Base-by-base conservation (phyloP, 257 asterid species). In the Solanum peruvianum region DNA sequence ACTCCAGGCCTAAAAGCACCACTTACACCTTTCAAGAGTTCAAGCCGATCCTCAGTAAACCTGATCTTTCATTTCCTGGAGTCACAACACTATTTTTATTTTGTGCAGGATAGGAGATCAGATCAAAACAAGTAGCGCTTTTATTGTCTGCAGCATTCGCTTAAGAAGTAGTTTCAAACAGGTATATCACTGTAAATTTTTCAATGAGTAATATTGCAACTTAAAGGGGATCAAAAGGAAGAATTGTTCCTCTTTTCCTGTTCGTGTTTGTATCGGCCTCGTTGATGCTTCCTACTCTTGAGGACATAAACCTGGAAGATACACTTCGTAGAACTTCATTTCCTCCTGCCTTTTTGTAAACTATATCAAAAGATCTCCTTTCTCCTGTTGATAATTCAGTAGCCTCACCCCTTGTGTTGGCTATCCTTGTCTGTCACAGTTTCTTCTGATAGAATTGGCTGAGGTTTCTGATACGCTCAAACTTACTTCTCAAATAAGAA, bases 1-100 rank as follows among this genome's bases (percentile, higher is more conserved):
- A 91, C 92, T 37, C 93, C 95, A 21, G 93, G 92, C 87, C 92
- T 88, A 78, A 93, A 89, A 58, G 94, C 91, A 77, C 94, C 95
- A 85, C 91, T 90, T 81, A 91, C 86, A 49, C 90, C 91, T 88
- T 89, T 87, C 85, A 93, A 84, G 31, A 93, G 93, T 80, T 86
- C 92, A 83, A 89, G 83, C 88, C 31, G 88, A 82, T 91, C 93
- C 76, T 92, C 89, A 23, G 89, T 66, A 73, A 89, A 91, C 92
- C 87, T 90, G 92, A 85, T 66, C 87, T 87, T 87, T 91, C 93
- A 91, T 92, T 89, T 89, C 92, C 93, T 86, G 86, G 87, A 75
- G 58, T 75, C 35, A 23, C 29, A 75, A 0, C 82, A 41, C 41
- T 75, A 75, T 21, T 39, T 41, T 75, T 75, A 75, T 73, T 73